Conservation (phyloP, 768 basidiomycete genomes). For the Guyanaporus albipodus region DNA sequence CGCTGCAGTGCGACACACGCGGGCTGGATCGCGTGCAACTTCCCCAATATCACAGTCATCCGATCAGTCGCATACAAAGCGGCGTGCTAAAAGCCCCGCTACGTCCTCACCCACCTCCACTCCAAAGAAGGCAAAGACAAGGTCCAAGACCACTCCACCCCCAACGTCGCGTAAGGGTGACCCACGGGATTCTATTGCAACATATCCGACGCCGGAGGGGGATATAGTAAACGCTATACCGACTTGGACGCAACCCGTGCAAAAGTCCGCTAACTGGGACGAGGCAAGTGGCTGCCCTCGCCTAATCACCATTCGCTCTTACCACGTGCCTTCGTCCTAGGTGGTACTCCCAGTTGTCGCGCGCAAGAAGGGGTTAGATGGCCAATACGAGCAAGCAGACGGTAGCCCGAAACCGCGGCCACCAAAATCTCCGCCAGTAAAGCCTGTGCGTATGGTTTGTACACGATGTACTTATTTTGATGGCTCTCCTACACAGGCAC, state of each 20-base stretch:
- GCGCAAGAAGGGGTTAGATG: slow-evolving; percentile 74
- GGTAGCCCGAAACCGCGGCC: slow-evolving; percentile 61
- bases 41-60: slow-evolving; percentile 28
- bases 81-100: slow-evolving; percentile 46
- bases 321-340: slow-evolving; percentile 35
- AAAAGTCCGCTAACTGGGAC: slow-evolving; percentile 74
- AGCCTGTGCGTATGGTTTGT: slow-evolving; percentile 48
- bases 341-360: slow-evolving; percentile 84
- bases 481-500: slow-evolving; percentile 45
- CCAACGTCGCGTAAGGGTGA: slow-evolving; percentile 36
- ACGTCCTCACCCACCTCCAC: slow-evolving; percentile 35
- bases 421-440: slow-evolving; percentile 36
- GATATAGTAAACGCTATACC: slow-evolving; percentile 72
- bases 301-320: slow-evolving; percentile 4
- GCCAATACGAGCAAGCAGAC: slow-evolving; percentile 61
- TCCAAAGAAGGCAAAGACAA: slow-evolving; percentile 39
- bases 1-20: slow-evolving; percentile 26
- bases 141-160: slow-evolving; percentile 32
- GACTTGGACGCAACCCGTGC: slow-evolving; percentile 73
- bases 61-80: slow-evolving; percentile 39
- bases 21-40: slow-evolving; percentile 23
- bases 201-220: slow-evolving; percentile 61
- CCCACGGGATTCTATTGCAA: slow-evolving; percentile 56
- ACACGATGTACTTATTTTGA: not conserved
- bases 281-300: slow-evolving; percentile 46